Evolutionary conservation across 2,329 filamentous ascomycete species (phyloP).

Genomic region (Sphaceloma murrayae): DNA sequence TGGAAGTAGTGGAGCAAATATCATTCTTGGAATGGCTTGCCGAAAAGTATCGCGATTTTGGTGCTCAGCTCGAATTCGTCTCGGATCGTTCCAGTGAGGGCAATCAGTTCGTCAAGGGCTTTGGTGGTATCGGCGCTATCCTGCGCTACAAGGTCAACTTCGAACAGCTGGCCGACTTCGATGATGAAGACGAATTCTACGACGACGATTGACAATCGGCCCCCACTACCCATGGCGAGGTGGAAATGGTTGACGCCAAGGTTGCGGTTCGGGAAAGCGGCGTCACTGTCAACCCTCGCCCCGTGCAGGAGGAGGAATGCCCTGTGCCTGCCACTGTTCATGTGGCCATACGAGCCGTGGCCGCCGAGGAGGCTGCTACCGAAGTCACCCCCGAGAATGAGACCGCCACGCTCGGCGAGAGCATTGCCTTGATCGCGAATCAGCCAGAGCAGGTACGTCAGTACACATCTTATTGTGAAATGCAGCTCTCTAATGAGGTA

Average conservation of each 20-base stretch:
- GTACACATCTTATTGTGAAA: background rate
- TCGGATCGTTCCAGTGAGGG: constrained; percentile 95
- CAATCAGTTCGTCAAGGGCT: constrained; percentile 99
- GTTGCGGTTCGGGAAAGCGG: background rate
- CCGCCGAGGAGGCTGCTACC: constrained; percentile 10
- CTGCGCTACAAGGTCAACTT: constrained; percentile 99
- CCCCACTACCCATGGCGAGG: constrained; percentile 12
- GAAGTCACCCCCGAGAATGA: constrained; percentile 9
- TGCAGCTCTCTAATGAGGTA: background rate
- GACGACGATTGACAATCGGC: constrained; percentile 53
- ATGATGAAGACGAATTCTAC: constrained; percentile 67
- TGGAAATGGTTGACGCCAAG: constrained; percentile 1
- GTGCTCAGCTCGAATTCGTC: constrained; percentile 90
- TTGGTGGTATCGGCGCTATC: constrained; percentile 94
- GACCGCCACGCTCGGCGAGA: constrained; percentile 11
- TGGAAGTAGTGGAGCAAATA: constrained; percentile 80
- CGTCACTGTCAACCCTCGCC: constrained; percentile 1
- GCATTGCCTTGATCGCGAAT: constrained; percentile 15
- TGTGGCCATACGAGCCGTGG: constrained; percentile 12
- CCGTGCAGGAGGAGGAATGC: constrained; percentile 4
- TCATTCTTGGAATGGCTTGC: constrained; percentile 99
- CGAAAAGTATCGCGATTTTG: constrained; percentile 96
- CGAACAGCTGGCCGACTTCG: constrained; percentile 87
- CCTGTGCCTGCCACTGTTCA: constrained; percentile 11
- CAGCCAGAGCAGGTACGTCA: constrained; percentile 8